phyloP scores from a whole-genome alignment of 2,329 filamentous ascomycete genomes.

The Paraconiothyrium sp. region DNA sequence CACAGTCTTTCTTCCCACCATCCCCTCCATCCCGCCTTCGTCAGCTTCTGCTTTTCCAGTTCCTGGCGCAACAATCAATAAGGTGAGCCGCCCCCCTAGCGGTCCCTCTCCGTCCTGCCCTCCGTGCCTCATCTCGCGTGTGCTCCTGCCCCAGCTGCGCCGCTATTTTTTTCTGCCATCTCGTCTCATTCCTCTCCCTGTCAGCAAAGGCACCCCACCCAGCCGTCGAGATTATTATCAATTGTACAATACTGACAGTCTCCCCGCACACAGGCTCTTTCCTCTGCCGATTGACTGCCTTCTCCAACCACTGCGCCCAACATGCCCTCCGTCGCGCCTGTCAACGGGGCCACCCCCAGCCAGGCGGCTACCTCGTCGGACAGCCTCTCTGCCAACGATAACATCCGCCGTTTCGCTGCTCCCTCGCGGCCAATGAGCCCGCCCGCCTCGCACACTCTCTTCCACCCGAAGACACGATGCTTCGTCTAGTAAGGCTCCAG shows the following conservation, averaged over 20 bases:
- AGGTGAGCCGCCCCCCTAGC: slow-evolving; percentile 34
- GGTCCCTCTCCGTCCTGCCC: slow-evolving; percentile 15
- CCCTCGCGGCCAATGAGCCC: slow-evolving; percentile 93
- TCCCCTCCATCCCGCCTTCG: slow-evolving; percentile 37
- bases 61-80: slow-evolving; percentile 33
- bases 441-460: slow-evolving; percentile 86
- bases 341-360: slow-evolving; percentile 44
- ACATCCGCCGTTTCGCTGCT: slow-evolving; percentile 95
- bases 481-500: slow-evolving; percentile 82
- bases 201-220: slow-evolving; percentile 25
- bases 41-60: slow-evolving; percentile 32
- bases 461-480: slow-evolving; percentile 99
- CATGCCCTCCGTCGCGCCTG: slow-evolving; percentile 56
- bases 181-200: slow-evolving; percentile 22
- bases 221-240: not conserved
- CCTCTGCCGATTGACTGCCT: slow-evolving; percentile 29
- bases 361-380: slow-evolving; percentile 43
- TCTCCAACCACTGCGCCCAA: slow-evolving; percentile 35
- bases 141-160: slow-evolving; percentile 28
- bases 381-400: slow-evolving; percentile 86
- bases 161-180: slow-evolving; percentile 15
- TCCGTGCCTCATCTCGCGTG: slow-evolving; percentile 21
- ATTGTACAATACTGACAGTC: slow-evolving; percentile 17
- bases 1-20: slow-evolving; percentile 33
- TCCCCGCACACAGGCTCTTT: slow-evolving; percentile 4